Percentiles rank a stretch among this genome's conserved stretches.
These are phyloP conservation scores for Tulasnella sp. DNA, from an alignment of 768 basidiomycete species.

Conservation along the genomic window DNA sequence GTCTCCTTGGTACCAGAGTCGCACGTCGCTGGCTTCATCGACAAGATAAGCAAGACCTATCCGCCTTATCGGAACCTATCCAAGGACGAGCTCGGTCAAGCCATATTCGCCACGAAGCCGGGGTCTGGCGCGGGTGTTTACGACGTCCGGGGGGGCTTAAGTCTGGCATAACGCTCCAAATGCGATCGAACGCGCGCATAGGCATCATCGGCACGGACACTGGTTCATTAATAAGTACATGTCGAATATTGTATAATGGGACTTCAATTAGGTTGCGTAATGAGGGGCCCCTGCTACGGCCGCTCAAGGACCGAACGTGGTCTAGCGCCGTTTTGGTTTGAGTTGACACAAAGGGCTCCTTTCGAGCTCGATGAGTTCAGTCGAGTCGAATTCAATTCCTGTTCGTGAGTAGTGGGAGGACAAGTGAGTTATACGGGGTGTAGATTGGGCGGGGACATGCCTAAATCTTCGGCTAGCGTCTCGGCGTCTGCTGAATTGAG, in stretches of 20 bases:
- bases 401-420: background rate
- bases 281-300: background rate
- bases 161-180: too few species aligned
- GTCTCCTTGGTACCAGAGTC: slow-evolving; percentile 64
- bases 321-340: slow-evolving; percentile 12
- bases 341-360: slow-evolving; percentile 41
- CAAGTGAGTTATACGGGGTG: background rate
- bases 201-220: too few species aligned
- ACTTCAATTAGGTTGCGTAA: too few species aligned
- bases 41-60: slow-evolving; percentile 46
- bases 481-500: slow-evolving; percentile 52
- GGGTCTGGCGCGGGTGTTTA: slow-evolving; percentile 71
- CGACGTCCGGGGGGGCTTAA: slow-evolving; percentile 3
- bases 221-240: too few species aligned
- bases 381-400: slow-evolving; percentile 57
- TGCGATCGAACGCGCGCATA: too few species aligned
- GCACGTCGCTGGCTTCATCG: slow-evolving; percentile 51
- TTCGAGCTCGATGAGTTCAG: slow-evolving; percentile 58
- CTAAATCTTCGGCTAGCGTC: slow-evolving; percentile 63
- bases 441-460: slow-evolving; percentile 23
- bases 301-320: background rate
- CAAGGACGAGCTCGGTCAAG: slow-evolving; percentile 46
- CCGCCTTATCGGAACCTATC: slow-evolving; percentile 48
- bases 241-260: too few species aligned
- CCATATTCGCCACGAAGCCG: slow-evolving; percentile 72